Evolutionary conservation across 257 asterid genomes (phyloP), one percentile per base, ranked within the genome.

Genomic region (Verbascum thapsus): DNA sequence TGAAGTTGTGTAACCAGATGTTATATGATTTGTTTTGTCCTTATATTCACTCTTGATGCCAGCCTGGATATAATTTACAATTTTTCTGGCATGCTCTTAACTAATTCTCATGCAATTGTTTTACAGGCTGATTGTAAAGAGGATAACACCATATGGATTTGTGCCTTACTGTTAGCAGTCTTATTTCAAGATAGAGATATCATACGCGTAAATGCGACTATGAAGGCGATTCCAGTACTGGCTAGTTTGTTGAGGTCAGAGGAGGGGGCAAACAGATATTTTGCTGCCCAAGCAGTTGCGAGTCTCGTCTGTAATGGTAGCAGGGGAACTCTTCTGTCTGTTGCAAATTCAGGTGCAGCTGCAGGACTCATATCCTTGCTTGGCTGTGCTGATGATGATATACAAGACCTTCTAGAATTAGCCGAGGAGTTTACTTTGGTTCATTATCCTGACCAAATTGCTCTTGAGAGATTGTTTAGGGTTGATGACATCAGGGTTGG

Each of bases 291-390:
- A 70, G 96, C 91, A 23, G 83, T 90, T 60, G 85, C 90, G 40
- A 94, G 99, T 80, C 97, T 94, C 58, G 97, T 94, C 61, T 89
- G 96, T 72, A 90, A 94, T 47, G 99, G 99, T 45, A 94, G 92
- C 95, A 77, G 99, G 76, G 99, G 99, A 72, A 94, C 99, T 72
- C 99, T 94, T 75, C 90, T 94, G 34, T 94, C 99, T 26, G 95
- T 90, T 64, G 96, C 99, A 42, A 94, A 90, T 79, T 90, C 99
- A 51, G 99, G 99, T 43, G 89, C 88, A 16, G 90, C 99, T 8
- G 79, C 82, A 7, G 99, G 99, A 65, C 96, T 94, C 74, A 87
- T 94, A 64, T 76, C 95, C 52, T 76, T 89, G 78, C 91, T 94
- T 63, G 99, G 99, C 37, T 94, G 97, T 78, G 87, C 95, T 45